Evolutionary conservation across 176 grass and related monocot genomes (phyloP), one percentile per base, ranked within the genome.

Genomic region (Pontederia crassipes): DNA sequence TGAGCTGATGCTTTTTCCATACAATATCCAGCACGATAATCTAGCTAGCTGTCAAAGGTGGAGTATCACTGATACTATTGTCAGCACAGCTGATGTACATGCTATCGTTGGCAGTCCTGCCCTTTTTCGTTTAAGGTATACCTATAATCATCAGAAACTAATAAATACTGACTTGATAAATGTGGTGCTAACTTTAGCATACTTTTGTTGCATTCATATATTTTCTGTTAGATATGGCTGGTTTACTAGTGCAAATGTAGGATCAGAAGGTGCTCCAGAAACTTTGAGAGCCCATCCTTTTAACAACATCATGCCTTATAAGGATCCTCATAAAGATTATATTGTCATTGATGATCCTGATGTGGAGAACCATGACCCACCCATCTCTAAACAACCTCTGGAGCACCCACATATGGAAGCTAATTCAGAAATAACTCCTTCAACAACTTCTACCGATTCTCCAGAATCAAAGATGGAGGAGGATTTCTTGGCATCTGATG

Each of bases 101-200:
- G 55, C 70, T 75, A 80, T 54, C 10, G 74, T 98, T 62, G 89
- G 89, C 71, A 93, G 85, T 73, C 88, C 94, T 57, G 50, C 93
- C 76, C 13, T 89, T 83, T 98, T 98, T 32, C 84, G 94, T 53
- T 83, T 92, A 83, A 93, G 94, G 94, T 93, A 81, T 55, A 3
- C 32, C 32, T 40, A 50, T 17, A 71, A 54, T 40, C 55, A 69
- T 12, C 52, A 52, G 12, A 60, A 60, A n/a, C 6, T 11, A 20
- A 55, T 12, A 20, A 24, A 18, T 8, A 14, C 24, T 2, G 9
- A 15, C 8, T 67, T 49, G 35, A 32, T 48, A 27, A 35, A 26
- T 58, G 29, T 45, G 14, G 1, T 59, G 11, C 12, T 59, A 24
- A 10, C 46, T 17, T 13, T 64, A 11, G 4, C 40, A 14, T 64